These are phyloP conservation scores for Lachancea cidri DNA, from an alignment of 805 yeast species.

Conservation along the genomic window DNA sequence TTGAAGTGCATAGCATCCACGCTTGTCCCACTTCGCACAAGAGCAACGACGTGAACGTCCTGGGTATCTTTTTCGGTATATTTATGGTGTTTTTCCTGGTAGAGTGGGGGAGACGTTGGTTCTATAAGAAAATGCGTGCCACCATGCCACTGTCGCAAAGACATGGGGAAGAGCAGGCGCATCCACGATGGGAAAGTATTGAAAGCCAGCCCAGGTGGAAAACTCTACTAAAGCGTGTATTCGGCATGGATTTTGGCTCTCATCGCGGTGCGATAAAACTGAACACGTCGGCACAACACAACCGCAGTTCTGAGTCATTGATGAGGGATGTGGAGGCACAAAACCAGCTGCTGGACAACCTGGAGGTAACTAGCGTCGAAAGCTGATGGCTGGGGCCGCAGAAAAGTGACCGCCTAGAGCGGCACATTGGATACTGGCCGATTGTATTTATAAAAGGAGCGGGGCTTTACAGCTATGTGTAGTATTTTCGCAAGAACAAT, in stretches of 20 bases:
- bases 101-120: conserved; percentile 36
- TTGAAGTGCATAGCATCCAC: conserved; percentile 77
- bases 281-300: conserved; percentile 8
- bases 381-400: too few species aligned
- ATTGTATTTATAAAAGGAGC: too few species aligned
- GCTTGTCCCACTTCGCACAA: conserved; percentile 81
- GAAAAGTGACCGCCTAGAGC: too few species aligned
- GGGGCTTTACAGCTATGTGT: too few species aligned
- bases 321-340: conserved; percentile 37
- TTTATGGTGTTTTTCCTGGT: conserved; percentile 35
- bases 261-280: conserved; percentile 12
- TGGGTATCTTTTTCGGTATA: conserved; percentile 59
- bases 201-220: conserved; percentile 19
- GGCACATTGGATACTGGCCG: too few species aligned
- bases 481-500: too few species aligned
- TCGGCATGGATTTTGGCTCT: not conserved
- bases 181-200: conserved; percentile 31
- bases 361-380: conserved; percentile 30
- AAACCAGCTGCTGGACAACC: conserved; percentile 36
- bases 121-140: conserved; percentile 15
- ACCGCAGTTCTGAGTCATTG: conserved; percentile 7
- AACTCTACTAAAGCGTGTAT: conserved; percentile 4
- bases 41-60: conserved; percentile 56
- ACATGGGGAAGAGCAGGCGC: conserved; percentile 41
- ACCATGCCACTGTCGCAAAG: conserved; percentile 22